Conservation (phyloP, 192 early-diverging fungal species). For the Coemansia sp. region DNA sequence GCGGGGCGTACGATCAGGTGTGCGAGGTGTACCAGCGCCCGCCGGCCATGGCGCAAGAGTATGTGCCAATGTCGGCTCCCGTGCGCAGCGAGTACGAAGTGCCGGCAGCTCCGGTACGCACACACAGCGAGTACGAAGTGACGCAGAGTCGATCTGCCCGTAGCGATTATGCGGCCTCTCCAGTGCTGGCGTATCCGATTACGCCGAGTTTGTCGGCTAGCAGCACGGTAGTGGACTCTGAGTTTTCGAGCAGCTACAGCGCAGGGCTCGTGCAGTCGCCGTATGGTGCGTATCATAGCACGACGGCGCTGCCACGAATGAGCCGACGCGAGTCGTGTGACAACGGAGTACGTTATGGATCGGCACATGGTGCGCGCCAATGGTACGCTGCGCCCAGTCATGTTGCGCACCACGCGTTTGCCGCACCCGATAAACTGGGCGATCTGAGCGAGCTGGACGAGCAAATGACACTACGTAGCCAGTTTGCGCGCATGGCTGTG, state of each 20-base stretch:
- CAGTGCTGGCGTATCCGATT: not conserved
- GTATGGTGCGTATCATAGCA: not conserved
- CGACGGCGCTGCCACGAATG: not conserved
- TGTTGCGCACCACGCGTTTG: not conserved
- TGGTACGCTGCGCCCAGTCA: not conserved
- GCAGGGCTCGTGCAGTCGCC: not conserved
- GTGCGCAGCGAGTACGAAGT: conserved; percentile 1
- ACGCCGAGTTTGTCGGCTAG: not conserved
- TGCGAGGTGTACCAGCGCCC: conserved; percentile 49
- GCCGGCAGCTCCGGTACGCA: not conserved
- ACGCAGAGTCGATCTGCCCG: not conserved
- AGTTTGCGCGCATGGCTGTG: not conserved
- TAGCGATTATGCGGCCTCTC: not conserved
- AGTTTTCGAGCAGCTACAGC: not conserved
- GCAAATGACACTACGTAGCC: not conserved
- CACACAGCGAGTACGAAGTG: not conserved
- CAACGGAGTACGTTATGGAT: not conserved
- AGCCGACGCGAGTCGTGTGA: not conserved
- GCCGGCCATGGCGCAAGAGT: not conserved
- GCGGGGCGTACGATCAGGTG: conserved; percentile 43
- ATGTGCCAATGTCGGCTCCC: not conserved
- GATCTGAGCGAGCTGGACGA: not conserved
- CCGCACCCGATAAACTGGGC: no score
- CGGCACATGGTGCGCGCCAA: not conserved
- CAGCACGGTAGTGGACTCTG: not conserved